phyloP scores from a whole-genome alignment of 306 rosid species.

The Styphnolobium japonicum region DNA sequence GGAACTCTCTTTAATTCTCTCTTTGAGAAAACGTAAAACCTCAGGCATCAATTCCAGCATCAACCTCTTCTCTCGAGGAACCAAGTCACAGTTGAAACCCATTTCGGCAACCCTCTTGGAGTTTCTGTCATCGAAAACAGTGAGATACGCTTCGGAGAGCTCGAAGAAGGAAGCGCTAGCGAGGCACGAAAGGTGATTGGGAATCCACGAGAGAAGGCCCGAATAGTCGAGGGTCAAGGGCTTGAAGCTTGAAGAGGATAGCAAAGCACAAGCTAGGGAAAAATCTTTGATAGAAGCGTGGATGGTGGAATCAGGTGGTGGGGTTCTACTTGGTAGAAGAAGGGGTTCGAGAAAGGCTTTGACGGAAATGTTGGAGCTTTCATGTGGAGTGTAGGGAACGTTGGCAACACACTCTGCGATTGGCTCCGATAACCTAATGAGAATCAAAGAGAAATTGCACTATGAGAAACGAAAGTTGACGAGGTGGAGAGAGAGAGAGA shows the following conservation, averaged over 20 bases:
- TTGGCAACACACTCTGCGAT: conserved; percentile 39
- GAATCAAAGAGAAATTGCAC: not conserved
- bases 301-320: conserved; percentile 16
- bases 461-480: not conserved
- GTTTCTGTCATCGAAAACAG: conserved; percentile 27
- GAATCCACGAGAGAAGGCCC: conserved; percentile 70
- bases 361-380: conserved; percentile 44
- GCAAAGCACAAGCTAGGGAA: conserved; percentile 64
- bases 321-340: conserved; percentile 39
- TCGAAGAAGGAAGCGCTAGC: conserved; percentile 48
- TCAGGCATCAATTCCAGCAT: conserved; percentile 61
- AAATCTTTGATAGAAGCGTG: conserved; percentile 55
- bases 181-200: conserved; percentile 42
- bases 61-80: conserved; percentile 53
- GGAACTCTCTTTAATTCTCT: conserved; percentile 70
- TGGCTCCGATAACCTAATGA: conserved; percentile 54
- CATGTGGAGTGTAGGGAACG: conserved; percentile 41
- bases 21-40: conserved; percentile 63
- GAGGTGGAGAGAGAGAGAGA: not conserved
- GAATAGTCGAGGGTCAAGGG: conserved; percentile 39
- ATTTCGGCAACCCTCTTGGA: conserved; percentile 35
- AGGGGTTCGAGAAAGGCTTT: conserved; percentile 63
- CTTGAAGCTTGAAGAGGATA: conserved; percentile 48
- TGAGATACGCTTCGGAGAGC: conserved; percentile 45
- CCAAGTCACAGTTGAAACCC: conserved; percentile 40